A percentile compares a stretch with the other conserved stretches of the same genome.
These are phyloP conservation scores for Ogataea pilisensis DNA, from an alignment of 805 yeast species.

Conservation along the genomic window DNA sequence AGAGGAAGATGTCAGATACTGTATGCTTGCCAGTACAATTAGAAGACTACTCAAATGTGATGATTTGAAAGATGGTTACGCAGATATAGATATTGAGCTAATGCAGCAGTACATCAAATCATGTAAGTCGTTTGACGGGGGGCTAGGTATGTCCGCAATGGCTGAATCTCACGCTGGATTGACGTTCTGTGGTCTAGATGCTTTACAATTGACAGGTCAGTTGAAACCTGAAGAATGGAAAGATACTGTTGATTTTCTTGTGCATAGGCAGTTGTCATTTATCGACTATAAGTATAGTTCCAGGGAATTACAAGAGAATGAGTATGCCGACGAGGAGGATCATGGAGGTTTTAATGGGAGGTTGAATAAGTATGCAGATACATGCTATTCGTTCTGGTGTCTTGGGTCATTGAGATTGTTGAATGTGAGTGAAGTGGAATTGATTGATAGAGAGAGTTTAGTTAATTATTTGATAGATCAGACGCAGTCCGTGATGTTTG, in stretches of 20 bases:
- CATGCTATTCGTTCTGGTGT: conserved; percentile 88
- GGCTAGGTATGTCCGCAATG: conserved; percentile 48
- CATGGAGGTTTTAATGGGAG: conserved; percentile 85
- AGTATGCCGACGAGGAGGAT: conserved; percentile 42
- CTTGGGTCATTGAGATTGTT: conserved; percentile 53
- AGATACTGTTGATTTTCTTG: conserved; percentile 53
- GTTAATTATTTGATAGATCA: conserved; percentile 42
- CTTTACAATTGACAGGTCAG: conserved; percentile 41
- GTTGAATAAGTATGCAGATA: conserved; percentile 77
- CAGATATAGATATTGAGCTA: conserved; percentile 39
- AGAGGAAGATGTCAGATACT: conserved; percentile 67
- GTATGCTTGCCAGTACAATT: conserved; percentile 69
- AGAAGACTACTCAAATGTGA: conserved; percentile 41
- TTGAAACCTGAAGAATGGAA: conserved; percentile 29
- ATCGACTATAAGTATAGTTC: conserved; percentile 27
- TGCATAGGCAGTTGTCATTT: conserved; percentile 56
- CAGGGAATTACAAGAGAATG: conserved; percentile 24
- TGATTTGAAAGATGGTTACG: conserved; percentile 24
- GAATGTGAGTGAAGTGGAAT: conserved; percentile 3
- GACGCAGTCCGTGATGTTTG: conserved; percentile 61
- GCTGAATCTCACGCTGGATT: conserved; percentile 82
- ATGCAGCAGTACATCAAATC: conserved; percentile 37
- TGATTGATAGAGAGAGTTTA: conserved; percentile 36
- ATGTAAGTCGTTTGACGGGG: conserved; percentile 56
- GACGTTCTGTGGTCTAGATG: conserved; percentile 77